These are phyloP conservation scores for Papiliotrema terrestris DNA, from an alignment of 1,284 basidiomycete species.

Conservation along the genomic window DNA sequence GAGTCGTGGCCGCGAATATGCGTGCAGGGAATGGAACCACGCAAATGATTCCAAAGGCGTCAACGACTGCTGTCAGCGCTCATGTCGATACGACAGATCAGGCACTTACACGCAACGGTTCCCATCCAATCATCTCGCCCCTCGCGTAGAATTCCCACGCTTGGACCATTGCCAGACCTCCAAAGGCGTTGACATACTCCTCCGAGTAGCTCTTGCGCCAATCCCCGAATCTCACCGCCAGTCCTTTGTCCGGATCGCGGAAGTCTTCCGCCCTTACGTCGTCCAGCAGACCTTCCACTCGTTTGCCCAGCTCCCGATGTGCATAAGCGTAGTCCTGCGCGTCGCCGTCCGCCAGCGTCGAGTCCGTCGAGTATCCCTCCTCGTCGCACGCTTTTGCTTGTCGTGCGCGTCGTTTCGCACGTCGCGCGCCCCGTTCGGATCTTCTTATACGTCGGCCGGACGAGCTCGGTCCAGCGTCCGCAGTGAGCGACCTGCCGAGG, in stretches of 20 bases:
- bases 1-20: slow-evolving; percentile 63
- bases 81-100: background rate
- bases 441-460: slow-evolving; percentile 57
- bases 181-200: slow-evolving; percentile 83
- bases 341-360: slow-evolving; percentile 62
- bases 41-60: slow-evolving; percentile 69
- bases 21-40: slow-evolving; percentile 76
- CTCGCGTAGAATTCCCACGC: slow-evolving; percentile 96
- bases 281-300: slow-evolving; percentile 58
- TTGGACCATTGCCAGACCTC: slow-evolving; percentile 79
- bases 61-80: slow-evolving; percentile 51
- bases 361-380: slow-evolving; percentile 83
- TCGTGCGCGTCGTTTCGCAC: slow-evolving; percentile 56
- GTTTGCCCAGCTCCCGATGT: slow-evolving; percentile 55
- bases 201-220: slow-evolving; percentile 77
- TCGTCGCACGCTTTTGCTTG: slow-evolving; percentile 54
- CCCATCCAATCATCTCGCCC: slow-evolving; percentile 81
- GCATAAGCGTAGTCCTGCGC: slow-evolving; percentile 67
- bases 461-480: slow-evolving; percentile 48
- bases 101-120: slow-evolving; percentile 68
- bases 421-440: slow-evolving; percentile 51
- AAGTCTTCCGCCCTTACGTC: slow-evolving; percentile 89
- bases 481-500: slow-evolving; percentile 53
- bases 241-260: slow-evolving; percentile 69
- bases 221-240: slow-evolving; percentile 66